phyloP scores from a whole-genome alignment of 2,329 filamentous ascomycete genomes.

The Metarhizium rileyi region DNA sequence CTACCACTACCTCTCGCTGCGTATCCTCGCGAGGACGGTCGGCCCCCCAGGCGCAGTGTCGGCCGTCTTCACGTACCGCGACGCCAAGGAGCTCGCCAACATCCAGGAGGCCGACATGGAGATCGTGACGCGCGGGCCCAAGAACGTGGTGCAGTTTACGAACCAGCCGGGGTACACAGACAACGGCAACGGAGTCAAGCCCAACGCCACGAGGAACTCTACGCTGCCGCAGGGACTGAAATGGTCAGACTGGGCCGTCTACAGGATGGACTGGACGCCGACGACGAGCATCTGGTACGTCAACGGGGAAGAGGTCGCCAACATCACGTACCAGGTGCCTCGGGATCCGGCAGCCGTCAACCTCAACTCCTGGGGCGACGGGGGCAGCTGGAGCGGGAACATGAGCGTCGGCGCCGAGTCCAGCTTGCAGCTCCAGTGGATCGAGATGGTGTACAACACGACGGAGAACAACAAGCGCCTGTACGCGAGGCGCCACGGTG shows the following conservation, averaged over 20 bases:
- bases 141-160: conserved; percentile 41
- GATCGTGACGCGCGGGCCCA: conserved; percentile 37
- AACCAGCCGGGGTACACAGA: conserved; percentile 45
- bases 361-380: conserved; percentile 53
- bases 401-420: conserved; percentile 42
- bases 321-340: conserved; percentile 46
- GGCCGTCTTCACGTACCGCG: conserved; percentile 43
- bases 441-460: conserved; percentile 48
- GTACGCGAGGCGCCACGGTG: neutral
- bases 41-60: conserved; percentile 39
- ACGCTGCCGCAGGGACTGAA: conserved; percentile 31
- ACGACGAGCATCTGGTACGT: conserved; percentile 46
- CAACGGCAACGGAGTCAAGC: conserved; percentile 27
- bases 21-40: conserved; percentile 41
- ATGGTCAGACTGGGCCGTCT: conserved; percentile 48
- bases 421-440: conserved; percentile 51
- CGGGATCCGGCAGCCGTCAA: conserved; percentile 41
- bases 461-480: conserved; percentile 13
- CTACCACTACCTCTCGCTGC: conserved; percentile 26
- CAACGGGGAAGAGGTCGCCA: conserved; percentile 38
- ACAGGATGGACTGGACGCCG: conserved; percentile 51
- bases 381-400: conserved; percentile 48
- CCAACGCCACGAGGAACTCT: conserved; percentile 36
- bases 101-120: conserved; percentile 46
- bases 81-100: conserved; percentile 22